phyloP scores from a whole-genome alignment of 2,329 filamentous ascomycete genomes.

The Capronia epimyces region DNA sequence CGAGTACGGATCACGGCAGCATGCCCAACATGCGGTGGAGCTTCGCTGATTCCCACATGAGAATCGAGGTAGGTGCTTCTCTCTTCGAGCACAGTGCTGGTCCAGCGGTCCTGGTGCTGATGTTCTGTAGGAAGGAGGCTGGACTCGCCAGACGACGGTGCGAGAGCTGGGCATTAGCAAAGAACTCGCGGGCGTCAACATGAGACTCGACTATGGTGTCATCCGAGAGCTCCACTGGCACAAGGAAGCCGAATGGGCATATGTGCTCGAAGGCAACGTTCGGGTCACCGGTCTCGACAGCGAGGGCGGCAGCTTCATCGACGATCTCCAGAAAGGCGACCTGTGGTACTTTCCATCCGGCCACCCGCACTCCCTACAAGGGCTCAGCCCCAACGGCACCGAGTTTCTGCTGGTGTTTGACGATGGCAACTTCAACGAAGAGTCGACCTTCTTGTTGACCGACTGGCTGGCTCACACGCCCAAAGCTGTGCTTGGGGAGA shows the following conservation, averaged over 20 bases:
- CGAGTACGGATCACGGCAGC: slow-evolving; percentile 66
- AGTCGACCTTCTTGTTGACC: slow-evolving; percentile 66
- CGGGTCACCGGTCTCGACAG: slow-evolving; percentile 68
- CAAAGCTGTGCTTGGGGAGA: slow-evolving; percentile 65
- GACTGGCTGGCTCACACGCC: slow-evolving; percentile 67
- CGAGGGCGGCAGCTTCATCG: slow-evolving; percentile 70
- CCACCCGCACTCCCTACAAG: slow-evolving; percentile 71
- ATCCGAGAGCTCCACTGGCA: slow-evolving; percentile 78
- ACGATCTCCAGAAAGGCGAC: slow-evolving; percentile 70
- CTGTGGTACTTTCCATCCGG: slow-evolving; percentile 77
- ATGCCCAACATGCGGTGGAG: slow-evolving; percentile 69
- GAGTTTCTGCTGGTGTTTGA: slow-evolving; percentile 62
- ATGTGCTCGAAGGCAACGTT: slow-evolving; percentile 64
- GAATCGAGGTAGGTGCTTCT: slow-evolving; percentile 52
- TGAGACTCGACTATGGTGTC: slow-evolving; percentile 66
- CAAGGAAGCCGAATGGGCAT: slow-evolving; percentile 74
- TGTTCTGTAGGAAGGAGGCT: slow-evolving; percentile 59
- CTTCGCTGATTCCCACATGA: slow-evolving; percentile 59
- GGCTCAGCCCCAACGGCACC: slow-evolving; percentile 58
- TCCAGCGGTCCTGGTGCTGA: neutral
- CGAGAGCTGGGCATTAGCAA: slow-evolving; percentile 40
- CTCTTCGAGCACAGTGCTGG: too few species aligned
- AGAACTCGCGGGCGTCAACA: slow-evolving; percentile 72
- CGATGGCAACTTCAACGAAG: slow-evolving; percentile 55
- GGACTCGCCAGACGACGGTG: slow-evolving; percentile 63